Evolutionary conservation across 345 rosid genomes (phyloP).

Genomic region (Eucalyptus erythrocorys): DNA sequence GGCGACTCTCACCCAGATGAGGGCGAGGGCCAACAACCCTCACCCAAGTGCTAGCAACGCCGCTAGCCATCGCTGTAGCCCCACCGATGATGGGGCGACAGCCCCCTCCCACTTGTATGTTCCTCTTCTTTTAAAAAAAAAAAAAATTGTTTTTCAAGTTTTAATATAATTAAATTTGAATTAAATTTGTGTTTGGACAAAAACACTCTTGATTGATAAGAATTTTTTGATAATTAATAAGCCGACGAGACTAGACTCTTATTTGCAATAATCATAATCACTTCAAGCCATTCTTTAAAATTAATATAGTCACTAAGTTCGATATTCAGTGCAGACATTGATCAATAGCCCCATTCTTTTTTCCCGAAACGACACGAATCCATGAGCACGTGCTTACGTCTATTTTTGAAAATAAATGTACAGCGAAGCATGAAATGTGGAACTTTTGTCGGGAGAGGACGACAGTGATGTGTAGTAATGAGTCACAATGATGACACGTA

Average conservation of each 20-base stretch:
- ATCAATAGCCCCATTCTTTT: not conserved
- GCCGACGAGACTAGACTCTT: too few relatives aligned
- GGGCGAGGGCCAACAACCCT: too few relatives aligned
- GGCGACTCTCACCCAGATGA: accelerated
- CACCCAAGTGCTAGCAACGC: too few relatives aligned
- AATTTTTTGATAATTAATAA: accelerated
- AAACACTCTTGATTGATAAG: accelerated
- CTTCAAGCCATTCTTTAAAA: too few relatives aligned
- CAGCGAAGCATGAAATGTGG: not conserved
- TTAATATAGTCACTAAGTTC: conserved; percentile 27
- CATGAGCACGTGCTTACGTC: not conserved
- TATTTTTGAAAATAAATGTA: not conserved
- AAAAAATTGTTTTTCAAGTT: too few relatives aligned
- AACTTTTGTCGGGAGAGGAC: not conserved
- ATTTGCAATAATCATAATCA: too few relatives aligned
- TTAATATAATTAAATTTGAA: too few relatives aligned
- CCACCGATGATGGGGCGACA: too few relatives aligned
- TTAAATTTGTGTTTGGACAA: too few relatives aligned
- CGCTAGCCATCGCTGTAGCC: accelerated
- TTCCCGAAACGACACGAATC: not conserved
- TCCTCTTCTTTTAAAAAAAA: too few relatives aligned
- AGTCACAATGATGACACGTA: not conserved
- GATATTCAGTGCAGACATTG: not conserved
- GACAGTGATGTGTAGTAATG: not conserved
- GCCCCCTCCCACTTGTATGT: too few relatives aligned